Evolutionary conservation across 2,329 filamentous ascomycete genomes (phyloP), one percentile per base, ranked within the genome.

Genomic region (Domatiomyces catenatus): DNA sequence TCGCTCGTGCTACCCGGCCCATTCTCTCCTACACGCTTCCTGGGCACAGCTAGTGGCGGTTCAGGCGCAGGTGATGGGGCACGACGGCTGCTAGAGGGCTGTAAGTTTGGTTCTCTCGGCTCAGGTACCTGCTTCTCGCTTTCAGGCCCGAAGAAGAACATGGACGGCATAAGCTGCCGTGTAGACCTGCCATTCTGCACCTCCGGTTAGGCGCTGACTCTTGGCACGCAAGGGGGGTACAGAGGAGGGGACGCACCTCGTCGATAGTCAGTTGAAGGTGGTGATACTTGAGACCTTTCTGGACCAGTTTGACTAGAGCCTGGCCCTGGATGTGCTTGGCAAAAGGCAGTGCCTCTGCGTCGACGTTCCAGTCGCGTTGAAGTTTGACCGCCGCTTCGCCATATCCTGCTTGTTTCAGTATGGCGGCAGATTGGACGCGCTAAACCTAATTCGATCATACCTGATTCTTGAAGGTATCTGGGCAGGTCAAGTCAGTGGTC

Each of bases 301-400:
- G 80, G 32, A 83, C 75, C 49, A 83, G 68, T 44, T 73, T 71
- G 45, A 83, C 70, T 52, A 83, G 69, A 39, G 77, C 75, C 61
- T 79, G 75, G 36, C 74, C 71, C 59, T 72, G 73, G 60, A 82
- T 75, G 58, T 73, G 71, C 46, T 69, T 71, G 52, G 78, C 77
- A 65, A 82, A 82, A 18, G 78, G 75, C 46, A 81, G 70, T 58
- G 66, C 68, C 59, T 81, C 76, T 49, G 77, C 77, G 61, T 82
- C 74, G 60, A 73, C 72, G 60, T 76, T 71, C 79, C 79, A 82
- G 64, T 77, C 76, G 58, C 74, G 72, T 63, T 77, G 75, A 55
- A 82, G 71, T 65, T 74, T 75, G 55, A 77, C 70, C 46, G 76
- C 76, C 48, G 77, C 76, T 59, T 76, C 75, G 50, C 75, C 74